These are phyloP conservation scores for Moniliophthora roreri DNA, from an alignment of 1,284 basidiomycete species.

Conservation along the genomic window DNA sequence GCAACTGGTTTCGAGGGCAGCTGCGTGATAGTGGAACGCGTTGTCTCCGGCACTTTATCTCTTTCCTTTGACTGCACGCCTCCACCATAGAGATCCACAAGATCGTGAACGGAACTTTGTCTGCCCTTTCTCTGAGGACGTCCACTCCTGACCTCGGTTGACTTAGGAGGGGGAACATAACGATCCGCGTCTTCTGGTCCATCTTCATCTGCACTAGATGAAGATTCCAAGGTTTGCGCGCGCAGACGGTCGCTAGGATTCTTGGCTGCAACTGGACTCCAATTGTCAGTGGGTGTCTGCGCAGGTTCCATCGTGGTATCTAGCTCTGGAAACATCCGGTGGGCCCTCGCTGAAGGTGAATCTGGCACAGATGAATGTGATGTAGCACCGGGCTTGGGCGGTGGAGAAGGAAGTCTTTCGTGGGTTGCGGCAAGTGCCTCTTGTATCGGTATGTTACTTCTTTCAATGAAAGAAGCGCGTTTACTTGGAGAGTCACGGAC, in stretches of 20 bases:
- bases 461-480: constrained; percentile 63
- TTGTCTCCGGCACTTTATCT: constrained; percentile 26
- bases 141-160: constrained; percentile 14
- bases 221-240: constrained; percentile 30
- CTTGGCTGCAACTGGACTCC: constrained; percentile 26
- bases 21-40: constrained; percentile 12
- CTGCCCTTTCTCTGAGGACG: constrained; percentile 46
- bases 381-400: background rate
- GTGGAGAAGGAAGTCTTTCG: constrained; percentile 22
- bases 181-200: constrained; percentile 58
- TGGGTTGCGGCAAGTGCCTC: constrained; percentile 48
- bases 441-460: constrained; percentile 46
- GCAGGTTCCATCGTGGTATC: constrained; percentile 21
- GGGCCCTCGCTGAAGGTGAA: constrained; percentile 9
- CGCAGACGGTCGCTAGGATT: constrained; percentile 10
- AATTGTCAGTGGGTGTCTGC: constrained; percentile 26
- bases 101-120: constrained; percentile 77
- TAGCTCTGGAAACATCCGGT: constrained; percentile 33
- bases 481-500: constrained; percentile 70
- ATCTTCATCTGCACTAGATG: constrained; percentile 62
- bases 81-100: constrained; percentile 75
- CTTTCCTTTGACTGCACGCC: constrained; percentile 39
- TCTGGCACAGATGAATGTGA: constrained; percentile 7
- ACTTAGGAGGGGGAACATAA: constrained; percentile 25
- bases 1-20: constrained; percentile 5